These are phyloP conservation scores for Penicillium sp. DNA, from an alignment of 2,329 filamentous ascomycete species.

Conservation along the genomic window DNA sequence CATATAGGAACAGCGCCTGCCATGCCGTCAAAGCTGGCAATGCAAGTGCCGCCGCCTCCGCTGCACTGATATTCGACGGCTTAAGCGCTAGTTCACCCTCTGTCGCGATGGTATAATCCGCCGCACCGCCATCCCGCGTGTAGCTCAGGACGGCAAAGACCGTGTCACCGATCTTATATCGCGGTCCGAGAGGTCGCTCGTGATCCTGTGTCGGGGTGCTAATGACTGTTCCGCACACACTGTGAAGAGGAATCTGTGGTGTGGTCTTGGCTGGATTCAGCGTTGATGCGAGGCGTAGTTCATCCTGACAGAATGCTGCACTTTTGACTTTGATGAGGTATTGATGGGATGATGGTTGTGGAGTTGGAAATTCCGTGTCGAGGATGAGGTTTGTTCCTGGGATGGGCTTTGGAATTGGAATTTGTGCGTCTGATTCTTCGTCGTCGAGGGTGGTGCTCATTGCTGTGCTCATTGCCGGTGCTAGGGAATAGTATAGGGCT, in stretches of 20 bases:
- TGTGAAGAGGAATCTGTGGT: constrained; percentile 38
- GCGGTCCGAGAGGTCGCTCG: constrained; percentile 28
- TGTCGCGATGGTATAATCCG: constrained; percentile 36
- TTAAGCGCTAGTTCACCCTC: constrained; percentile 38
- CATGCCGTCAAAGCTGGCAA: constrained; percentile 39
- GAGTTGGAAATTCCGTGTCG: constrained; percentile 34
- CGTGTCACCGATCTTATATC: constrained; percentile 38
- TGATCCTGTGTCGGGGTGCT: constrained; percentile 31
- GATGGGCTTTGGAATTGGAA: constrained; percentile 11
- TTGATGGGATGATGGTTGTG: constrained; percentile 31
- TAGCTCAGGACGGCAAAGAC: constrained; percentile 39
- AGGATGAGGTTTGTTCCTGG: constrained; percentile 29
- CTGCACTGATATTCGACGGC: constrained; percentile 33
- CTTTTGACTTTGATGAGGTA: constrained; percentile 40
- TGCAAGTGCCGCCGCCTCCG: constrained; percentile 35
- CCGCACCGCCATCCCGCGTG: constrained; percentile 38
- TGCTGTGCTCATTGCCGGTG: constrained; percentile 14
- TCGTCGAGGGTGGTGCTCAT: neutral
- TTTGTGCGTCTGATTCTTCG: neutral
- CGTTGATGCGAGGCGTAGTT: constrained; percentile 26
- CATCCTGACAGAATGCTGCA: constrained; percentile 37
- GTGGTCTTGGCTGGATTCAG: constrained; percentile 28
- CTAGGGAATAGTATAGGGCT: constrained; percentile 33
- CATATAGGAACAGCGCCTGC: constrained; percentile 39
- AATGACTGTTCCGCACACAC: constrained; percentile 38